Evolutionary conservation across 768 basidiomycete genomes (phyloP), one percentile per base, ranked within the genome.

Genomic region (Lactarius vividus): DNA sequence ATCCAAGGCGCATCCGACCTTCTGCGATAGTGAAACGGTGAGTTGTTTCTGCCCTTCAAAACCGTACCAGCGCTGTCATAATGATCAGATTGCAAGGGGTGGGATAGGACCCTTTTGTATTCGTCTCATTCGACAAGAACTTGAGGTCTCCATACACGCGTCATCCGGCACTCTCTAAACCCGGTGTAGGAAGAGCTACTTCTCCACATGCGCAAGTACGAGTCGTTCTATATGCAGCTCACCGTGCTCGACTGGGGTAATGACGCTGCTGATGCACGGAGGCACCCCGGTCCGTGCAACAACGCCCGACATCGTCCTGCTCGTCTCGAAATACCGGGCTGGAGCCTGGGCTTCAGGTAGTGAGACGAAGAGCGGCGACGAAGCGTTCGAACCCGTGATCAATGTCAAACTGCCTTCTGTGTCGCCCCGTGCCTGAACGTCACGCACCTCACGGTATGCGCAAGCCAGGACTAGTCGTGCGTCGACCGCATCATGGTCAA

Each of bases 181-280:
- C 96, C 97, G 0, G 82, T 83, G 1, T 98, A 94, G 92, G 91
- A 98, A 67, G 95, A 98, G 78, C 79, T 98, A 3, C 83, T 97
- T 11, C 98, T 98, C 81, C 96, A 97, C 73, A 95, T 98, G 16
- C 85, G 94, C 31, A 81, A 88, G 13, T 94, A 92, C 73, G 96
- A 98, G 75, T 73, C 83, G 11, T 97, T 86, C 80, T 84, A 87
- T 61, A 80, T 94, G 9, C 86, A 92, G 70, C 85, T 97, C 59
- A 84, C 87, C 0, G 86, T 99, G 2, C 86, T 95, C 58, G 96
- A 99, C 75, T 99, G 96, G 96, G 96, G 98, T 77, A 98, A 98
- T 26, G 42, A 56, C 5, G 18, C 13, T 6, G 15, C 39, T 18
- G 6, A 26, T 13, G 29, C 7, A 28, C 26, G 18, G 39, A 4